A percentile compares a stretch with the other conserved stretches of the same genome.
These are phyloP conservation scores for Moelleriella libera DNA, from an alignment of 2,329 filamentous ascomycete genomes.

Conservation along the genomic window DNA sequence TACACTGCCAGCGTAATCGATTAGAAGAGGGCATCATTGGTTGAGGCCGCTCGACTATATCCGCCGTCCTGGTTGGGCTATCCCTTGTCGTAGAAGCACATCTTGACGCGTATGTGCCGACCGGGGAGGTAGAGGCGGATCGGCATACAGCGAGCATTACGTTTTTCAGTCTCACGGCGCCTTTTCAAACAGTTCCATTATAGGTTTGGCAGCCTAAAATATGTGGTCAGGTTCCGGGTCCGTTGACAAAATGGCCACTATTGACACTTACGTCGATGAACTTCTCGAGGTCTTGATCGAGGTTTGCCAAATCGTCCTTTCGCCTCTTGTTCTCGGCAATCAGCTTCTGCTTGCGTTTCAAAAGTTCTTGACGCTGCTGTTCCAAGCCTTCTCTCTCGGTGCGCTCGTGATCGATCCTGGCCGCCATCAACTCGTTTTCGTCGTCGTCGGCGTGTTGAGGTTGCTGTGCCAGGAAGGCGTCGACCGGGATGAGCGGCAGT, in stretches of 20 bases:
- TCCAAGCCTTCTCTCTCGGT: constrained; percentile 74
- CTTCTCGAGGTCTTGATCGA: constrained; percentile 85
- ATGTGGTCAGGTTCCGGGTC: no score
- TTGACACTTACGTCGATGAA: constrained; percentile 64
- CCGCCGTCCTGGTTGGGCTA: no score
- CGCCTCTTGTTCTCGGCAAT: constrained; percentile 72
- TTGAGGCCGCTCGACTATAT: no score
- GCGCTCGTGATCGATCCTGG: constrained; percentile 82
- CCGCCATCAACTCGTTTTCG: constrained; percentile 75
- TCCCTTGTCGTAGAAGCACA: no score
- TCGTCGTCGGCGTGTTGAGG: constrained; percentile 60
- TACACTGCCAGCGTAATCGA: no score
- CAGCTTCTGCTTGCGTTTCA: constrained; percentile 51
- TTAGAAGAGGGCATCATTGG: no score
- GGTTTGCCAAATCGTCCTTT: constrained; percentile 80
- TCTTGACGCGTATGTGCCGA: no score
- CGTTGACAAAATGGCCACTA: no score
- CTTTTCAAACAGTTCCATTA: constrained; percentile 75
- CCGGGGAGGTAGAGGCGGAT: no score
- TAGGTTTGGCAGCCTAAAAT: constrained; percentile 66
- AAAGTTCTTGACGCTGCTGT: constrained; percentile 62
- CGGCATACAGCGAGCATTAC: no score
- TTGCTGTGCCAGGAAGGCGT: constrained; percentile 65
- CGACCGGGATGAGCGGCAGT: constrained; percentile 69
- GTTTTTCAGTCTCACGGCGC: constrained; percentile 23